A percentile compares a stretch with the other conserved stretches of the same genome.
Evolutionary conservation across 2,329 filamentous ascomycete species (phyloP).

Genomic region (Thelonectria olida): DNA sequence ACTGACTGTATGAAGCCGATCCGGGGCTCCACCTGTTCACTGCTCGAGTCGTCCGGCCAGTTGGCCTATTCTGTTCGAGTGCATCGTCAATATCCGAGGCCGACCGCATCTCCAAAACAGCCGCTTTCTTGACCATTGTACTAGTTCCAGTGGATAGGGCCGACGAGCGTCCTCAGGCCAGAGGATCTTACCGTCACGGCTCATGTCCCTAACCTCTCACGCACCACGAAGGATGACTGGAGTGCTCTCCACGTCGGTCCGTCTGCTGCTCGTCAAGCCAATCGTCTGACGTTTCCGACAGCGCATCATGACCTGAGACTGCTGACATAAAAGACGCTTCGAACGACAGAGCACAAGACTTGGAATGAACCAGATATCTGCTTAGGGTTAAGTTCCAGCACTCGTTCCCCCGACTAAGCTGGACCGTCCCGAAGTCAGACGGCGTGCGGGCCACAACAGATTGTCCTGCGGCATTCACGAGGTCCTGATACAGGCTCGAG

Average conservation of each 20-base stretch:
- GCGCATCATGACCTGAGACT: constrained; percentile 41
- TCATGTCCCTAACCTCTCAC: constrained; percentile 75
- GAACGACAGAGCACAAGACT: constrained; percentile 81
- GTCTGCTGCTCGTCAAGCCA: constrained; percentile 47
- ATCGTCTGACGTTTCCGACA: constrained; percentile 62
- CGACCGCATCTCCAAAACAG: constrained; percentile 47
- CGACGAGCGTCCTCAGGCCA: constrained; percentile 79
- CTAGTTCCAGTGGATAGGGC: constrained; percentile 71
- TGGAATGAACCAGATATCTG: constrained; percentile 68
- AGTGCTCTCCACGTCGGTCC: constrained; percentile 61
- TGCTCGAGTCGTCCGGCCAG: constrained; percentile 34
- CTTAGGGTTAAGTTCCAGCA: constrained; percentile 99
- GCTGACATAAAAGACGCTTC: constrained; percentile 70
- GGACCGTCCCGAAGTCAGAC: constrained; percentile 52
- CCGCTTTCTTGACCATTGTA: constrained; percentile 60
- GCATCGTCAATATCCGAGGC: constrained; percentile 23
- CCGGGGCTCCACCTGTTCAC: constrained; percentile 54
- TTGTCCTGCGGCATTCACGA: constrained; percentile 59
- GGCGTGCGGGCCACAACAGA: constrained; percentile 47
- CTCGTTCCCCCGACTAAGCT: constrained; percentile 64
- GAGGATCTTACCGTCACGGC: constrained; percentile 79
- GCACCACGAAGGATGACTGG: constrained; percentile 64
- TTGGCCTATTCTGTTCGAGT: constrained; percentile 33
- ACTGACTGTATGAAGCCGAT: constrained; percentile 60
- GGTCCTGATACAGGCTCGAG: constrained; percentile 69